Conservation (phyloP, 306 rosid species). For the Prunus mira region DNA sequence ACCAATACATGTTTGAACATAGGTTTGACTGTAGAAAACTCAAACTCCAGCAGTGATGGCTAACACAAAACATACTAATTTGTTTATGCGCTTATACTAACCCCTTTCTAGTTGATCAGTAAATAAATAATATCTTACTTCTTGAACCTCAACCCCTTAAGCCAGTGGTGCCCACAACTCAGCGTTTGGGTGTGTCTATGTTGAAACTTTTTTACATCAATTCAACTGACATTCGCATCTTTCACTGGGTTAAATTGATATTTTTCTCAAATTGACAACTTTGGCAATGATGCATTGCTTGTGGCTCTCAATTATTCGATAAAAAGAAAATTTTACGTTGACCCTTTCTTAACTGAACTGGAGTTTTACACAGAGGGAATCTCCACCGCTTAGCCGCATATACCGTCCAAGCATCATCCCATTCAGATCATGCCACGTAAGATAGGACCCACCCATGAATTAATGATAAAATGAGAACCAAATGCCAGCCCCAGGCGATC, state of each 20-base stretch:
- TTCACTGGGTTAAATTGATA: not conserved
- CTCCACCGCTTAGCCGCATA: not conserved
- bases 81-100: slow-evolving; percentile 12
- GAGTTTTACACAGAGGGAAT: not conserved
- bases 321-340: no score
- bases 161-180: not conserved
- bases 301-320: no score
- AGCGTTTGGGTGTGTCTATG: not conserved
- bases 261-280: not conserved
- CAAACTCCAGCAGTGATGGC: slow-evolving; percentile 42
- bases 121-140: not conserved
- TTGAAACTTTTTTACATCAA: not conserved
- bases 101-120: not conserved
- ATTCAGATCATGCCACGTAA: not conserved
- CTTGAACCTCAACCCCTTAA: not conserved
- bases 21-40: slow-evolving; percentile 43
- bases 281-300: not conserved
- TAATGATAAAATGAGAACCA: slow-evolving; percentile 8
- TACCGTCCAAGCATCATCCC: not conserved
- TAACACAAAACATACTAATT: slow-evolving; percentile 21
- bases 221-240: not conserved
- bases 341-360: no score
- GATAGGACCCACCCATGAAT: slow-evolving; percentile 7
- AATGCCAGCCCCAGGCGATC: slow-evolving; percentile 9
- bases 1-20: slow-evolving; percentile 32